phyloP scores from a whole-genome alignment of 2,329 filamentous ascomycete genomes.

The Colletotrichum incanum region DNA sequence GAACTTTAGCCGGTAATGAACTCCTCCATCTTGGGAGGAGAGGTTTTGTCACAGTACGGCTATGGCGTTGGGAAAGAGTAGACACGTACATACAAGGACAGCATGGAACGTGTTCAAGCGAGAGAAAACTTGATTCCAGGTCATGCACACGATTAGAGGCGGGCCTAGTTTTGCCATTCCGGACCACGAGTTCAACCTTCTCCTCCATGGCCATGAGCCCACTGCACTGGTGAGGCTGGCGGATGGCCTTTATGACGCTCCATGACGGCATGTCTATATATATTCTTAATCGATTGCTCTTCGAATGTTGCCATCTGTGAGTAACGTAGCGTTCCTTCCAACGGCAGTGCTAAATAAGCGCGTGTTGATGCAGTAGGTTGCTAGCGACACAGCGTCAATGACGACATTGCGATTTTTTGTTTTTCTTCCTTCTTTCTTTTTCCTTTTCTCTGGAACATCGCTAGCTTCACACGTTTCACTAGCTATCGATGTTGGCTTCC shows the following conservation, averaged over 20 bases:
- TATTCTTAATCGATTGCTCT: too few species aligned
- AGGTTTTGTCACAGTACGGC: background rate
- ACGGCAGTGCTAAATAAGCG: background rate
- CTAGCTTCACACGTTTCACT: background rate
- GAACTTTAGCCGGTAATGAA: conserved; percentile 67
- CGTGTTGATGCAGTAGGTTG: background rate
- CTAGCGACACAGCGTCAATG: background rate
- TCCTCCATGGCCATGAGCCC: background rate
- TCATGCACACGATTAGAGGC: conserved; percentile 3
- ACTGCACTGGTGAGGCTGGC: background rate
- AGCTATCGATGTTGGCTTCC: background rate
- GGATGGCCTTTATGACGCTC: background rate
- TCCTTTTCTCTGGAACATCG: background rate
- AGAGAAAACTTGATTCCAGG: background rate
- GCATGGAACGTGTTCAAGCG: background rate
- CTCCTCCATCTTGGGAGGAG: background rate
- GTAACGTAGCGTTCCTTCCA: background rate
- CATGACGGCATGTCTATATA: background rate
- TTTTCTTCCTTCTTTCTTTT: background rate
- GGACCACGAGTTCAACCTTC: background rate
- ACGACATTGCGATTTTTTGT: background rate
- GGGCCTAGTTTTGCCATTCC: background rate
- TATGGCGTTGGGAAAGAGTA: background rate
- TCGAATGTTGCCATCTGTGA: too few species aligned
- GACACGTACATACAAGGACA: background rate